These are phyloP conservation scores for Canariomyces notabilis DNA, from an alignment of 2,329 filamentous ascomycete species.

Conservation along the genomic window DNA sequence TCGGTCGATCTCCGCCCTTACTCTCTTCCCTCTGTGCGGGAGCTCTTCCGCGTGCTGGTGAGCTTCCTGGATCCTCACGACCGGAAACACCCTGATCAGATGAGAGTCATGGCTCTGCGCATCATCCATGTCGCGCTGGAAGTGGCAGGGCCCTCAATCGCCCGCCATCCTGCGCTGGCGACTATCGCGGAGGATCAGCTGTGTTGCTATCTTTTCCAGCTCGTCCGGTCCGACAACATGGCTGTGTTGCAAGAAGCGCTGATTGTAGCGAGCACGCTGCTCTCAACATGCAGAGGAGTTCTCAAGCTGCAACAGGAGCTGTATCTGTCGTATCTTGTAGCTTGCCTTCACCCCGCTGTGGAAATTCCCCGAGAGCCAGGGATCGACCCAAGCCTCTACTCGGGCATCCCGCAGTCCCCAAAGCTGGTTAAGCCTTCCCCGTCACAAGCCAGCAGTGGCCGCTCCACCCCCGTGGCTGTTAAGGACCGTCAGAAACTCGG, in stretches of 20 bases:
- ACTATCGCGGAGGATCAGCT: slow-evolving; percentile 86
- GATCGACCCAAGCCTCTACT: slow-evolving; percentile 87
- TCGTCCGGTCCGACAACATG: slow-evolving; percentile 95
- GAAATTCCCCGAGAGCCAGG: slow-evolving; percentile 87
- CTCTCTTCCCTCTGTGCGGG: slow-evolving; percentile 86
- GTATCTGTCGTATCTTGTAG: slow-evolving; percentile 88
- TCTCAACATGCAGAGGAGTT: slow-evolving; percentile 84
- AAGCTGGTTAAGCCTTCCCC: slow-evolving; percentile 75
- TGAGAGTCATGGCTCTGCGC: slow-evolving; percentile 93
- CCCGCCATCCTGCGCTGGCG: slow-evolving; percentile 82
- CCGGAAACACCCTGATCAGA: slow-evolving; percentile 84
- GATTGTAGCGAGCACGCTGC: slow-evolving; percentile 81
- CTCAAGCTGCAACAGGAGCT: slow-evolving; percentile 95
- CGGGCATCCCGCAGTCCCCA: slow-evolving; percentile 86
- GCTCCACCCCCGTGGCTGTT: slow-evolving; percentile 83
- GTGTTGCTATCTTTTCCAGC: slow-evolving; percentile 90
- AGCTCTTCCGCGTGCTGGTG: slow-evolving; percentile 89
- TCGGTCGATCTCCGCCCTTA: slow-evolving; percentile 73
- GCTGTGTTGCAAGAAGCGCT: slow-evolving; percentile 88
- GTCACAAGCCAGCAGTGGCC: slow-evolving; percentile 70
- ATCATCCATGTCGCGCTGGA: slow-evolving; percentile 97
- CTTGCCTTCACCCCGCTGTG: slow-evolving; percentile 87
- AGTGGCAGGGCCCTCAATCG: slow-evolving; percentile 91
- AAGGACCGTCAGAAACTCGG: slow-evolving; percentile 90
- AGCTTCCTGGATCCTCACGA: slow-evolving; percentile 93